Percentiles rank a stretch among this genome's conserved stretches.
phyloP scores from a whole-genome alignment of 495 filamentous ascomycete genomes.

The Talaromyces ruber region DNA sequence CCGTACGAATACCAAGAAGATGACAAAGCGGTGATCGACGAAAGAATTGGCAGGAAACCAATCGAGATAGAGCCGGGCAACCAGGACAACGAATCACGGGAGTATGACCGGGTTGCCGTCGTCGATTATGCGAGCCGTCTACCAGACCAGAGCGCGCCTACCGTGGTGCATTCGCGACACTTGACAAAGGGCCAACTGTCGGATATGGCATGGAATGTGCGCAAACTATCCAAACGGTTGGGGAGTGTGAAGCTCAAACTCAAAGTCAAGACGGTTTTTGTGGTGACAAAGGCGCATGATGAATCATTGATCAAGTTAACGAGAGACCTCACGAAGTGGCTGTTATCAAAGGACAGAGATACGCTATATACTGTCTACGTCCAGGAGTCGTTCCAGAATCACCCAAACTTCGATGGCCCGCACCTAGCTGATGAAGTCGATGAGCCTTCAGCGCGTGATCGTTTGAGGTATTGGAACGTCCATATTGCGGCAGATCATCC shows the following conservation, averaged over 20 bases:
- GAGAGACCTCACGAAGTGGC: conserved; percentile 69
- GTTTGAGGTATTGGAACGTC: conserved; percentile 76
- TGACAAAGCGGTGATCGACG: conserved; percentile 15
- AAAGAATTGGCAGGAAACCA: conserved; percentile 6
- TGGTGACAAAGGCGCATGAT: conserved; percentile 86
- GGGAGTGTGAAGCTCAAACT: conserved; percentile 71
- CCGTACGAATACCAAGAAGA: conserved; percentile 13
- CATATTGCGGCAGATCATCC: conserved; percentile 68
- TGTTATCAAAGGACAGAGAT: conserved; percentile 68
- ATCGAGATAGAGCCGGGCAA: conserved; percentile 13
- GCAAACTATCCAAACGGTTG: conserved; percentile 80
- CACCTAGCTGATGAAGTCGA: conserved; percentile 43
- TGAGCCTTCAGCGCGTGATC: conserved; percentile 42
- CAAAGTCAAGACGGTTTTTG: conserved; percentile 71
- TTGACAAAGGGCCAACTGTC: conserved; percentile 88
- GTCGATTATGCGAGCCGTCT: conserved; percentile 16
- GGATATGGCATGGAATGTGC: conserved; percentile 93
- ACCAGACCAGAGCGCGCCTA: conserved; percentile 15
- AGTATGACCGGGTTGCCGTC: conserved; percentile 6
- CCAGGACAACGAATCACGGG: conserved; percentile 23
- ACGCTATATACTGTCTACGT: conserved; percentile 68
- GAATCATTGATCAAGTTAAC: conserved; percentile 71
- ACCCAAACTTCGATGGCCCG: conserved; percentile 60
- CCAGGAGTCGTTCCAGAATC: conserved; percentile 61
- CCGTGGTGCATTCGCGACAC: conserved; percentile 48